Base-by-base conservation (phyloP, 768 basidiomycete species). In the Termitomyces eurrhizus region DNA sequence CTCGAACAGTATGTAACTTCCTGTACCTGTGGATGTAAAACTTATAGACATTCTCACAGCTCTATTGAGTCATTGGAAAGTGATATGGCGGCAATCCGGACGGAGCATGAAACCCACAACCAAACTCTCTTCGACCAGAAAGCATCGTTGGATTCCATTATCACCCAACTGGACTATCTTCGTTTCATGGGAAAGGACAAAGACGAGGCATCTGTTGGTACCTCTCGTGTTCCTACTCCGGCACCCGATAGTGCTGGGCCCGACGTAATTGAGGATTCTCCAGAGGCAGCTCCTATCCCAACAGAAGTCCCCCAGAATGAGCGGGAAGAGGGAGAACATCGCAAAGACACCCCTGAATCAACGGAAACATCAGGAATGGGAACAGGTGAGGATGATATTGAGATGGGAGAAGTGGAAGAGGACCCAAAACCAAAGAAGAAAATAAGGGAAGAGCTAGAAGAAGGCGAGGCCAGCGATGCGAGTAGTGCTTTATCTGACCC, bases 361-460 rank as follows among this genome's bases (percentile, higher is more conserved):
- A 41, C 68, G 42, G 58, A 67, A 36, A 29, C 67, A 1, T 58
- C 62, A 39, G 33, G 59, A 16, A 61, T 54, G 59, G 61, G 61
- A 52, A 65, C 64, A 65, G 62, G 51, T 64, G 72, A 85, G 33
- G 82, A 90, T 64, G 91, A 93, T 63, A 92, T 93, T 63, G 92
- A 93, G 72, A 93, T 93, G 92, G 92, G 92, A n/a, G 92, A 93
- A 69, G 83, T 93, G 3, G 87, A 90, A 62, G 92, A 93, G 68
- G 83, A 84, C 16, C 83, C 84, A 3, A 83, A 84, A 65, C 72
- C 70, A 32, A 86, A 83, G 71, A 85, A 78, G 71, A 87, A 83
- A 63, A 57, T 69, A 44, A 76, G 82, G 56, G 90, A 93, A 66
- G 92, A 93, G 53, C 73, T 92, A 62, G 92, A 93, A 69, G 92